phyloP scores from a whole-genome alignment of 2,329 filamentous ascomycete genomes.

The Aspergillus uvarum region DNA sequence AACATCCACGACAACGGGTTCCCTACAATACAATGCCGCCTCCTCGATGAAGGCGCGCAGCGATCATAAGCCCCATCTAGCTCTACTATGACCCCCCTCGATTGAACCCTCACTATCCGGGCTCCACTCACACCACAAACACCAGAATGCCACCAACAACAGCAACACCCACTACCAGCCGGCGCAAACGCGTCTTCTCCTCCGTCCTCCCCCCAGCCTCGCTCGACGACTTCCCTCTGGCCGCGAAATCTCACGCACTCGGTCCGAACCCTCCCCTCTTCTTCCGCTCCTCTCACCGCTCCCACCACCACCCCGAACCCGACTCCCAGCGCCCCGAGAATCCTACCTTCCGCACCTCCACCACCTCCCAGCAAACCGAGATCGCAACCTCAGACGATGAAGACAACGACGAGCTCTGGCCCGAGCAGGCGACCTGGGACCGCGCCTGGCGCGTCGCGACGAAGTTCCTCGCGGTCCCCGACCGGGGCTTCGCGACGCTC shows the following conservation, averaged over 20 bases:
- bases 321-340: constrained; percentile 3
- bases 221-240: constrained; percentile 33
- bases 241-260: constrained; percentile 23
- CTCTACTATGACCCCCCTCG: neutral
- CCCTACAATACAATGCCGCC: neutral
- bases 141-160: neutral
- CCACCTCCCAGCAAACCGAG: constrained; percentile 9
- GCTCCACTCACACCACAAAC: constrained; percentile 17
- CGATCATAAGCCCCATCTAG: neutral
- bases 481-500: constrained; percentile 34
- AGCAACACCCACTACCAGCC: neutral
- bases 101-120: constrained; percentile 21
- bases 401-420: constrained; percentile 9
- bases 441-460: constrained; percentile 45
- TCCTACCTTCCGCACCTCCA: constrained; percentile 4
- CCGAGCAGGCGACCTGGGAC: constrained; percentile 39
- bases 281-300: neutral
- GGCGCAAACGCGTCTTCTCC: constrained; percentile 43
- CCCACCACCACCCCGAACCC: constrained; percentile 14
- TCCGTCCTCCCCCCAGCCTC: constrained; percentile 45
- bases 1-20: neutral
- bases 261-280: constrained; percentile 13
- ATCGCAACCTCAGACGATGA: neutral
- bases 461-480: constrained; percentile 40
- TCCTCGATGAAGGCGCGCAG: neutral